Evolutionary conservation across 345 rosid genomes (phyloP).

Genomic region (Pseudoturritis turrita): DNA sequence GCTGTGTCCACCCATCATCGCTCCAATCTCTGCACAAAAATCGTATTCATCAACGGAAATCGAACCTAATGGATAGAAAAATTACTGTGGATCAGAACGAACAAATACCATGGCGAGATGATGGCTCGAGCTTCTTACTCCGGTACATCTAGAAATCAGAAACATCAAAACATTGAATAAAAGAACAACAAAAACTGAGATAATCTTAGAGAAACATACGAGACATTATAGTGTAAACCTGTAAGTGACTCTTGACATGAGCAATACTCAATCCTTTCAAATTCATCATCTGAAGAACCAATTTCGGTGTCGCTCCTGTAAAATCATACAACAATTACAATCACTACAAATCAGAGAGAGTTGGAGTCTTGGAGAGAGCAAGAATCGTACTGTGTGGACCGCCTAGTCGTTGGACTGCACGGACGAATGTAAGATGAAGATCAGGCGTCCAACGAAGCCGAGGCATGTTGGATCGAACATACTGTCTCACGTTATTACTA

Average conservation of each 20-base stretch:
- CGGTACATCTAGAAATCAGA: slow-evolving; percentile 63
- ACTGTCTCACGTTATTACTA: slow-evolving; percentile 49
- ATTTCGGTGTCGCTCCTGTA: slow-evolving; percentile 81
- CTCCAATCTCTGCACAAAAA: slow-evolving; percentile 15
- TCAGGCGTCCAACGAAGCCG: slow-evolving; percentile 89
- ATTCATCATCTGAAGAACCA: slow-evolving; percentile 88
- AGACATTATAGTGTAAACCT: slow-evolving; percentile 37
- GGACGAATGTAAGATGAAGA: slow-evolving; percentile 70
- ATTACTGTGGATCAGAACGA: not conserved
- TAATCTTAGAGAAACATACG: not conserved
- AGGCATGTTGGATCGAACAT: slow-evolving; percentile 69
- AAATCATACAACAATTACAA: not conserved
- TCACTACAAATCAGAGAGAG: not conserved
- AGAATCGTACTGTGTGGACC: slow-evolving; percentile 69
- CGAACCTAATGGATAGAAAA: not conserved
- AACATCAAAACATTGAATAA: slow-evolving; percentile 8
- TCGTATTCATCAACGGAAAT: not conserved
- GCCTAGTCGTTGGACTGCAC: slow-evolving; percentile 81
- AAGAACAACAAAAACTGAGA: not conserved
- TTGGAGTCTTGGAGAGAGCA: not conserved
- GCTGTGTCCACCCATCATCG: slow-evolving; percentile 5
- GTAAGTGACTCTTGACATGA: slow-evolving; percentile 91
- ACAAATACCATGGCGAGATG: slow-evolving; percentile 71
- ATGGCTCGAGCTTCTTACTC: slow-evolving; percentile 72
- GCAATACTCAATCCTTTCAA: slow-evolving; percentile 82